Evolutionary conservation across 2,329 filamentous ascomycete species (phyloP).

Genomic region (Colletotrichum chrysophilum): DNA sequence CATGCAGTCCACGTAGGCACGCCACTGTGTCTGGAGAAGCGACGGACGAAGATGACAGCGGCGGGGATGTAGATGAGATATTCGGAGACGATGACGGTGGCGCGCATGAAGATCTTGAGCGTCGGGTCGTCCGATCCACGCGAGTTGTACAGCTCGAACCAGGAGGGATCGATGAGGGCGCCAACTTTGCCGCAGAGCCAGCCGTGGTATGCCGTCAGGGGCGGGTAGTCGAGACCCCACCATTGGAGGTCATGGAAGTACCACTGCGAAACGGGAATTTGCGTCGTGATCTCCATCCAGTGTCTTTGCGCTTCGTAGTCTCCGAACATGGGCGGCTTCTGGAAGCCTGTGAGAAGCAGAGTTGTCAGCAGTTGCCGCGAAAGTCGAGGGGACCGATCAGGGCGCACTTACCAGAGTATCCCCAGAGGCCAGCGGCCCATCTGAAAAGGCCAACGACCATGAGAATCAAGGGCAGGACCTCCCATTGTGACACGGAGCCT

Average conservation of each 20-base stretch:
- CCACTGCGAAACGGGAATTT: slow-evolving; percentile 92
- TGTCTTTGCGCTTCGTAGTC: slow-evolving; percentile 98
- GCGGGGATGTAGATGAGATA: slow-evolving; percentile 90
- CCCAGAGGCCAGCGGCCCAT: slow-evolving; percentile 92
- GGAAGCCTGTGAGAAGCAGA: slow-evolving; percentile 61
- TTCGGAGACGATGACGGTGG: slow-evolving; percentile 88
- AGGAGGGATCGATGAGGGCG: slow-evolving; percentile 75
- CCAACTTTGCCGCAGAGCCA: slow-evolving; percentile 93
- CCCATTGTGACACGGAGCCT: slow-evolving; percentile 87
- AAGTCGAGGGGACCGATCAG: not conserved
- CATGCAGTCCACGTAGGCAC: slow-evolving; percentile 83
- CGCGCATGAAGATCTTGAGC: slow-evolving; percentile 95
- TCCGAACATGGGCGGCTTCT: slow-evolving; percentile 87
- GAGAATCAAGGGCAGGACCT: slow-evolving; percentile 83
- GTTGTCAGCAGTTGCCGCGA: not conserved
- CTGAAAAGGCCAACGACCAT: slow-evolving; percentile 92
- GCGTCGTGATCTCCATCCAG: slow-evolving; percentile 96
- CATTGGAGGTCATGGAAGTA: slow-evolving; percentile 97
- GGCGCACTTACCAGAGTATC: slow-evolving; percentile 77
- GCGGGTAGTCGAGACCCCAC: slow-evolving; percentile 98
- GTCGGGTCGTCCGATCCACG: slow-evolving; percentile 79
- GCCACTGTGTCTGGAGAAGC: slow-evolving; percentile 76
- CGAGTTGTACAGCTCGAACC: slow-evolving; percentile 87
- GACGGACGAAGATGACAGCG: slow-evolving; percentile 81
- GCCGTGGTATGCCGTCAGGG: slow-evolving; percentile 97